Evolutionary conservation across 2,329 filamentous ascomycete species (phyloP), one percentile per base, ranked within the genome.

Genomic region (Nemania sp.): DNA sequence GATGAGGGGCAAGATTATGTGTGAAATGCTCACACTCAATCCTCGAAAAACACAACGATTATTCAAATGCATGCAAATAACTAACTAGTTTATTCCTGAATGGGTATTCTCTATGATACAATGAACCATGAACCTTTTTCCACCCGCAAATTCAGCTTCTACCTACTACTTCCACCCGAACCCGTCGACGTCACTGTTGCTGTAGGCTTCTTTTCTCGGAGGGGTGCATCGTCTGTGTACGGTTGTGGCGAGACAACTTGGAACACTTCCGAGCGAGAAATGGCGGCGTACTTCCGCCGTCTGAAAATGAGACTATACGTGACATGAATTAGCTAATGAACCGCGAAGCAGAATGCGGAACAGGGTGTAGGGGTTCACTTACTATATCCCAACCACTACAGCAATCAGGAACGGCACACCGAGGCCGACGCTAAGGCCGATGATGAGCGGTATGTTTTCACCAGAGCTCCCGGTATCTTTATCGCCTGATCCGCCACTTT

Each of bases 351-450:
- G 11, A 2, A 13, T 27, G 20, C 10, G 18, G 32, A 2, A 26
- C 18, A 11, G 24, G 13, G 27, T 24, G 3, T 7, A 35, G 51
- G n/a, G 26, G 35, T 5, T 26, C 8, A 77, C 80, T 76, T 73
- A 82, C 80, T 77, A 73, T 63, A 77, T 61, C 5, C 66, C 74
- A 0, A 64, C 77, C 43, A 79, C 62, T 3, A 77, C 64, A 3
- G 73, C 79, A 6, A 77, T 66, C 2, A 86, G 24, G 2, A 81
- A 70, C 0, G 83, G 80, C 0, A 84, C 74, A 1, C 82, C 83
- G 10, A 84, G 58, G 0, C 85, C 85, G 1, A 87, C 80, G 47
- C 80, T 81, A 1, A 86, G 73, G 3, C 86, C 85, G 27, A 87
- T 78, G 52, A 87, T 82, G 38, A 86, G 61, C 24, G 80, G 81